These are phyloP conservation scores for Scortechinia acanthostroma DNA, from an alignment of 2,329 filamentous ascomycete genomes.

Conservation along the genomic window DNA sequence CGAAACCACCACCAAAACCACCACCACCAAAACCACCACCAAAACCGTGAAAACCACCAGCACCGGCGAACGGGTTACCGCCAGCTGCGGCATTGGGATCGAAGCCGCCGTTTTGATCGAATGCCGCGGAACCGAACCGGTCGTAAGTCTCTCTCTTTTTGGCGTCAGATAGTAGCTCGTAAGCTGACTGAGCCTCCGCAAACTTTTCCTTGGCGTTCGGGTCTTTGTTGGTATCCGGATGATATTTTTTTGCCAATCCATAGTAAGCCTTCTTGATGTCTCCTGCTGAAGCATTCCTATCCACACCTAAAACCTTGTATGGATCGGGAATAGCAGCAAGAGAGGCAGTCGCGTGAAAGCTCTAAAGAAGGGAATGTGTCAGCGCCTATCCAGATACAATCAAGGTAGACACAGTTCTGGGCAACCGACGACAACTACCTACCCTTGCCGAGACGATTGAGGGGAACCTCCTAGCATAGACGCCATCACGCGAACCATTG, in stretches of 20 bases:
- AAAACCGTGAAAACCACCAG: conserved; percentile 34
- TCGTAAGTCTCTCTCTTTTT: conserved; percentile 69
- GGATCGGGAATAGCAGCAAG: conserved; percentile 43
- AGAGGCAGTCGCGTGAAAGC: conserved; percentile 31
- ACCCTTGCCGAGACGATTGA: neutral
- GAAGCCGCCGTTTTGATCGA: conserved; percentile 45
- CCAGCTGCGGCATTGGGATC: conserved; percentile 41
- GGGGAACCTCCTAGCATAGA: neutral
- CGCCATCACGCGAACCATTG: neutral
- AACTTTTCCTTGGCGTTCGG: conserved; percentile 67
- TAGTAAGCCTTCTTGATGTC: conserved; percentile 77
- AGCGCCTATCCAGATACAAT: neutral
- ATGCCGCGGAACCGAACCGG: conserved; percentile 60
- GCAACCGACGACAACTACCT: neutral
- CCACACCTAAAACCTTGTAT: conserved; percentile 60
- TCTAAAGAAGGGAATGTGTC: conserved; percentile 5
- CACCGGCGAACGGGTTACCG: conserved; percentile 32
- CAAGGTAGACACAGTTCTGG: no score
- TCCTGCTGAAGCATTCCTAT: conserved; percentile 49
- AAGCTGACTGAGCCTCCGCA: conserved; percentile 65
- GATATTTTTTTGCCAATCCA: conserved; percentile 68
- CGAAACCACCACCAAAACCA: conserved; percentile 42
- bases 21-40: conserved; percentile 39
- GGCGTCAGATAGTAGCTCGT: conserved; percentile 63
- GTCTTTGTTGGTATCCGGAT: conserved; percentile 73